Evolutionary conservation across 2,329 filamentous ascomycete species (phyloP).

Genomic region (Daldinia sp.): DNA sequence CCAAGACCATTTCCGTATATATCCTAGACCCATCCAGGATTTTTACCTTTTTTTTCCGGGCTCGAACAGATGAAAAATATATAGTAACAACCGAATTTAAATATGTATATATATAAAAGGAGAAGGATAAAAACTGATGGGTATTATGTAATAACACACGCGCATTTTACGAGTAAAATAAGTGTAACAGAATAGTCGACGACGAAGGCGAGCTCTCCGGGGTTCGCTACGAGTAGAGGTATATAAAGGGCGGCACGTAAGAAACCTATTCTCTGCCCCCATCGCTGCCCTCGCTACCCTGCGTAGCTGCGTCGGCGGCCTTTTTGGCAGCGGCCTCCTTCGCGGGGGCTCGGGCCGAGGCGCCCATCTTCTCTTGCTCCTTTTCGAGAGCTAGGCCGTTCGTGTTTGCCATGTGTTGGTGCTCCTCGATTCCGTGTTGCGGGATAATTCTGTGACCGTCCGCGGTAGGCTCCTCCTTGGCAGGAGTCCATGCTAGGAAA

Average conservation of each 20-base stretch:
- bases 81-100: background rate
- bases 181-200: background rate
- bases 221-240: background rate
- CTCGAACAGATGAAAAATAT: background rate
- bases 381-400: constrained; percentile 56
- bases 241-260: background rate
- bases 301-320: constrained; percentile 22
- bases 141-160: constrained; percentile 26
- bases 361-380: constrained; percentile 47
- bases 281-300: constrained; percentile 8
- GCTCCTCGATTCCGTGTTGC: constrained; percentile 76
- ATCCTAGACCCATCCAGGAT: no score
- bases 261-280: background rate
- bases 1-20: no score
- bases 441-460: constrained; percentile 68
- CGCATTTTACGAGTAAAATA: background rate
- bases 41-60: no score
- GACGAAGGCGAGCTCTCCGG: background rate
- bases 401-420: constrained; percentile 71
- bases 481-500: constrained; percentile 87
- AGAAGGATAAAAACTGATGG: constrained; percentile 15
- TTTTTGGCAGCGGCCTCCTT: constrained; percentile 32
- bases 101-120: background rate
- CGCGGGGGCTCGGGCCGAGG: constrained; percentile 39
- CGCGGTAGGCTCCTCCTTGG: constrained; percentile 69